A percentile compares a stretch with the other conserved stretches of the same genome.
Evolutionary conservation across 371 early-diverging fungal genomes (phyloP).

Genomic region (Mucor sp.): DNA sequence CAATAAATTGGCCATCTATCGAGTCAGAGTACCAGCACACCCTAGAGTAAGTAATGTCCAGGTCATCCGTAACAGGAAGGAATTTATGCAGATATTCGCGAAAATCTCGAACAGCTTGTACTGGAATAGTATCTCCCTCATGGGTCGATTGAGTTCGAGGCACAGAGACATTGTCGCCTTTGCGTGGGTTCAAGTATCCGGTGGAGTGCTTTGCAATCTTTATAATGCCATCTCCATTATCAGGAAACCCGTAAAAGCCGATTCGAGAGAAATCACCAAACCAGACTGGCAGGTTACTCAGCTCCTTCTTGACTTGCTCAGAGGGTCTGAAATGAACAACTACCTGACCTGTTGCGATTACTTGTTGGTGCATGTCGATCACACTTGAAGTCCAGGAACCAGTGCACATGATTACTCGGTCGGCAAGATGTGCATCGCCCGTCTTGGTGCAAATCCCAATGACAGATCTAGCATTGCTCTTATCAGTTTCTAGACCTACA

Average conservation of each 20-base stretch:
- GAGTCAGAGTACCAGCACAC: conserved; percentile 50
- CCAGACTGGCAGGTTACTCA: conserved; percentile 47
- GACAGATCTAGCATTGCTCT: conserved; percentile 14
- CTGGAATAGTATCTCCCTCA: conserved; percentile 40
- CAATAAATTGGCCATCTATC: conserved; percentile 43
- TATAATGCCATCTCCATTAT: conserved; percentile 44
- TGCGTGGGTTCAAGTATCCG: conserved; percentile 39
- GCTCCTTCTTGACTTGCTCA: neutral
- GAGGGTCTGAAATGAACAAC: conserved; percentile 50
- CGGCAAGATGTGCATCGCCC: conserved; percentile 33
- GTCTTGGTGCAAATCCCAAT: conserved; percentile 50
- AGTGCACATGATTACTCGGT: conserved; percentile 48
- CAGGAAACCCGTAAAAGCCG: conserved; percentile 60
- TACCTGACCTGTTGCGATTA: conserved; percentile 54
- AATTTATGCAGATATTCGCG: conserved; percentile 33
- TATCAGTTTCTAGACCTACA: conserved; percentile 9
- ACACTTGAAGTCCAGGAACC: conserved; percentile 62
- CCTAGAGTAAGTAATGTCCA: conserved; percentile 34
- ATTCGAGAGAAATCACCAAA: conserved; percentile 50
- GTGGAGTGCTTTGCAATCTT: conserved; percentile 54
- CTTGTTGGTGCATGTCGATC: conserved; percentile 35
- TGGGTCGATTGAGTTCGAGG: conserved; percentile 43
- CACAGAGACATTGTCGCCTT: conserved; percentile 21
- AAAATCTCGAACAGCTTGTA: conserved; percentile 28
- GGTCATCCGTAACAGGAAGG: conserved; percentile 25